Percentiles rank a stretch among this genome's conserved stretches.
Conservation (phyloP, 1,284 basidiomycete genomes). For the Thecaphora frezii region DNA sequence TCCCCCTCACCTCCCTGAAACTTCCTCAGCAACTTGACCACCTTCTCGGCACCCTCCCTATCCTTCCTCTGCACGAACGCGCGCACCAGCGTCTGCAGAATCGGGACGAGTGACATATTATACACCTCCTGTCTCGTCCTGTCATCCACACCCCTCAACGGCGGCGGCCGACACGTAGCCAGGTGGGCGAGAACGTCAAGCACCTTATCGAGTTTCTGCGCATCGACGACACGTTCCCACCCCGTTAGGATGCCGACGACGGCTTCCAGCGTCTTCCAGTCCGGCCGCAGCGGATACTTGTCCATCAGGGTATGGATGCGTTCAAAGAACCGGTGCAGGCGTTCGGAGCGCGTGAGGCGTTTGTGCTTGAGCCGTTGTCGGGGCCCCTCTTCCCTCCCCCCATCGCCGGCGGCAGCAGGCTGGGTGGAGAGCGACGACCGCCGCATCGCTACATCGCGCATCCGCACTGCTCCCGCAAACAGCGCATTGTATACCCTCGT, state of each 20-base stretch:
- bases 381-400: background rate
- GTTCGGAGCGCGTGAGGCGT: background rate
- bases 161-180: no score
- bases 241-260: background rate
- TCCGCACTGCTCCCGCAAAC: background rate
- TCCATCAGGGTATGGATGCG: background rate
- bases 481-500: slow-evolving; percentile 11
- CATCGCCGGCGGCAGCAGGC: no score
- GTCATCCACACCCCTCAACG: no score
- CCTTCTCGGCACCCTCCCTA: no score
- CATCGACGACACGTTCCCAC: background rate
- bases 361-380: background rate
- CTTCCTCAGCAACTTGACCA: no score
- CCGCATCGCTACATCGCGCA: background rate
- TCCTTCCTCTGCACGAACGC: no score
- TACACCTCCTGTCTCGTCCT: no score
- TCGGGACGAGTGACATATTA: no score
- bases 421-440: background rate
- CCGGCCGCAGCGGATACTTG: background rate
- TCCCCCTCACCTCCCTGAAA: no score
- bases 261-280: background rate
- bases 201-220: background rate
- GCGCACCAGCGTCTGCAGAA: no score
- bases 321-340: background rate
- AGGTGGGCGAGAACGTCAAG: no score